These are phyloP conservation scores for Colletotrichum karsti DNA, from an alignment of 2,329 filamentous ascomycete species.

Conservation along the genomic window DNA sequence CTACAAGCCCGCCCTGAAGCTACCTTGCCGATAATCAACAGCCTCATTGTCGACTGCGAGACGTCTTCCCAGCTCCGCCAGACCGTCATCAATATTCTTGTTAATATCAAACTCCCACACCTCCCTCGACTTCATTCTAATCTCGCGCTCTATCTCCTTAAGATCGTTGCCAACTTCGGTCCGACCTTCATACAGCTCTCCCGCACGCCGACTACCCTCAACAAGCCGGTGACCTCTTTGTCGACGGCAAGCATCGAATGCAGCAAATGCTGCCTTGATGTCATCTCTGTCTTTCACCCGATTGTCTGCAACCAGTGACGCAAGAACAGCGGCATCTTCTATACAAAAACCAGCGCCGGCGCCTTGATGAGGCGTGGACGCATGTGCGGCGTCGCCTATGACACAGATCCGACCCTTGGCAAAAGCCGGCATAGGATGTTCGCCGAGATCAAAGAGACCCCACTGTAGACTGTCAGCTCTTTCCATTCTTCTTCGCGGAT, in stretches of 20 bases:
- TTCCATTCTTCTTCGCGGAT: too few species aligned
- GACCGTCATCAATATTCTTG: not conserved
- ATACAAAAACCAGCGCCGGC: slow-evolving; percentile 67
- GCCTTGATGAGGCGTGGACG: slow-evolving; percentile 67
- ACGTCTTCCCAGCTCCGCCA: not conserved
- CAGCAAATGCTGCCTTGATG: slow-evolving; percentile 55
- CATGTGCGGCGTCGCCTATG: slow-evolving; percentile 71
- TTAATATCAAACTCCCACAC: not conserved
- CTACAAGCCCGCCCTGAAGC: not conserved
- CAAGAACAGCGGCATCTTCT: slow-evolving; percentile 56
- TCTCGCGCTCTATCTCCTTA: not conserved
- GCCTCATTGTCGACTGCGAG: not conserved
- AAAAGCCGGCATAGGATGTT: slow-evolving; percentile 51
- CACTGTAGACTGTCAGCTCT: slow-evolving; percentile 41
- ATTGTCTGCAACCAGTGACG: slow-evolving; percentile 54
- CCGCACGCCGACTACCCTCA: slow-evolving; percentile 55
- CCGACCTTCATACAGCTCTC: slow-evolving; percentile 53
- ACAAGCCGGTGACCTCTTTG: slow-evolving; percentile 59
- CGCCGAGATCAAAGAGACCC: slow-evolving; percentile 55
- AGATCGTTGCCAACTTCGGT: slow-evolving; percentile 30
- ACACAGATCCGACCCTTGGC: slow-evolving; percentile 55
- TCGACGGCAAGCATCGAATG: slow-evolving; percentile 57
- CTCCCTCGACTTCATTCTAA: not conserved
- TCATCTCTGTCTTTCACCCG: slow-evolving; percentile 40
- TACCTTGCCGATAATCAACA: not conserved